Percentiles rank a stretch among this genome's conserved stretches.
Conservation (phyloP, 2,329 filamentous ascomycete species). For the Xylaria sp. region DNA sequence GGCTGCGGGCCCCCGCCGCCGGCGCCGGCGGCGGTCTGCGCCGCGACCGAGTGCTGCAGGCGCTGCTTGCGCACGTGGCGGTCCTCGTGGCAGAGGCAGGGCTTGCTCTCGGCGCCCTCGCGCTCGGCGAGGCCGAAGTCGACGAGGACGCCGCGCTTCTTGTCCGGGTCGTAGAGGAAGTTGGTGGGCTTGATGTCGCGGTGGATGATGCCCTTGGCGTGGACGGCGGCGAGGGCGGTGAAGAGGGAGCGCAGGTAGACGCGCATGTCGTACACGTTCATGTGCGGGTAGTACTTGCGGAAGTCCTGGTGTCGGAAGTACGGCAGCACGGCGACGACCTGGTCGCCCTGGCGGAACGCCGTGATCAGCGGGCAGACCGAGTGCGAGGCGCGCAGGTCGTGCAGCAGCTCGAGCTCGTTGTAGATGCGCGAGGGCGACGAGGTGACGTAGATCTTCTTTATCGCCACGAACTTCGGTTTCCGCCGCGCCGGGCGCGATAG, state of each 20-base stretch:
- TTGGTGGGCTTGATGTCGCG: slow-evolving; percentile 98
- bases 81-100: slow-evolving; percentile 78
- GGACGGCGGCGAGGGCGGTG: slow-evolving; percentile 80
- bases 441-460: slow-evolving; percentile 99
- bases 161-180: slow-evolving; percentile 85
- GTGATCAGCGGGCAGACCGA: slow-evolving; percentile 96
- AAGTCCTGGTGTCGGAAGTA: slow-evolving; percentile 98
- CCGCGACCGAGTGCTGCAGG: slow-evolving; percentile 54
- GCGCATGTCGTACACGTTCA: slow-evolving; percentile 83
- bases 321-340: slow-evolving; percentile 91
- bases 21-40: slow-evolving; percentile 61
- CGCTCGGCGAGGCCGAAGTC: slow-evolving; percentile 97
- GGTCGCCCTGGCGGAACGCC: slow-evolving; percentile 91
- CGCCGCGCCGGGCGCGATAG: slow-evolving; percentile 43
- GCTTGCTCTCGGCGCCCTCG: slow-evolving; percentile 74
- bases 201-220: slow-evolving; percentile 83
- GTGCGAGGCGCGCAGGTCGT: slow-evolving; percentile 79
- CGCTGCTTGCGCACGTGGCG: slow-evolving; percentile 63
- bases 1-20: slow-evolving; percentile 49
- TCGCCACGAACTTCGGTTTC: slow-evolving; percentile 80
- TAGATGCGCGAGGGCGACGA: slow-evolving; percentile 91
- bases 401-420: slow-evolving; percentile 92
- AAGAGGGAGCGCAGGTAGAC: slow-evolving; percentile 90
- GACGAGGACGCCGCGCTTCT: slow-evolving; percentile 86
- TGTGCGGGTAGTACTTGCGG: slow-evolving; percentile 88